Evolutionary conservation across 2,329 filamentous ascomycete species (phyloP), one percentile per base, ranked within the genome.

Genomic region (Metarhizium guizhouense): DNA sequence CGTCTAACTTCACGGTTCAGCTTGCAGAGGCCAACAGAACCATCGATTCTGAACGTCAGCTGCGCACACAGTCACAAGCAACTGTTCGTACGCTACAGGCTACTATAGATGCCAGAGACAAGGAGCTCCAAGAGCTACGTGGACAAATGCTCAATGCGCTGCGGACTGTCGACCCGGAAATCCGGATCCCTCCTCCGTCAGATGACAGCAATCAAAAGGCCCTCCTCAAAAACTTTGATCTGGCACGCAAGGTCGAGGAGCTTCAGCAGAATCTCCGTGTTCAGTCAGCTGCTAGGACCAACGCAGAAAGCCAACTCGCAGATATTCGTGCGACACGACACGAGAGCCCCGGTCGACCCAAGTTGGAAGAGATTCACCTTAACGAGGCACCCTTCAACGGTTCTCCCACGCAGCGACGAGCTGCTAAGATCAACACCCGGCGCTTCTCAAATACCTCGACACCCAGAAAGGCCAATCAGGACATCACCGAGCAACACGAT

Each of bases 1-100:
- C 90, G 18, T 95, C 90, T 0, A 87, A 84, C 40, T 81, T 87
- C 57, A 89, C 86, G 6, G 83, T 88, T 25, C 91, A 97, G 67
- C 78, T 97, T 32, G 90, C 91, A 8, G 94, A 97, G 68, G 85
- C 85, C 14, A 95, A 96, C 65, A 84, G 92, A 36, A 94, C 87
- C 55, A 82, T 96, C 25, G 94, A 97, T 64, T 92, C 91, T 1
- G 93, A 97, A 70, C 82, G 88, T 51, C 92, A 96, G 64, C 75
- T 95, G 54, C 87, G 90, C 42, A 82, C 78, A 2, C 93, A 96
- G 68, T 89, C 91, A 11, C 92, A 97, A 68, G 79, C 86, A 6
- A 96, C 92, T 52, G 87, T 88, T 30, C 86, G 90, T 51, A 87
- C 90, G 13, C 78, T 95, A 54, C 92, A 96, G 65, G 73, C 79